phyloP scores from a whole-genome alignment of 2,329 filamentous ascomycete genomes.

The Harringtonia lauricola region DNA sequence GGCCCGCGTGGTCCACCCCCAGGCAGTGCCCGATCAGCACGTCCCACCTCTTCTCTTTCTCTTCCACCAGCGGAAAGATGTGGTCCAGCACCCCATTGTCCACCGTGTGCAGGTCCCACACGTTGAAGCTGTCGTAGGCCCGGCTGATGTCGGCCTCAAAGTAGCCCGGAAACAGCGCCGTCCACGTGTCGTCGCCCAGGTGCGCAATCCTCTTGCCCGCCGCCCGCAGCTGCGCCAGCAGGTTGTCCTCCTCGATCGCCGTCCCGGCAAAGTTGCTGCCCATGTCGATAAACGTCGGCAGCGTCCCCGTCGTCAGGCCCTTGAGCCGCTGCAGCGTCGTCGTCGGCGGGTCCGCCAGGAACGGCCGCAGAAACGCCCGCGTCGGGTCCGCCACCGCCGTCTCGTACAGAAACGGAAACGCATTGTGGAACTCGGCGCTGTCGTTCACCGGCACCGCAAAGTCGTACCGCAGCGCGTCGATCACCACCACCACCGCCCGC shows the following conservation, averaged over 20 bases:
- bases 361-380: slow-evolving; percentile 83
- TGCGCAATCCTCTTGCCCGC: slow-evolving; percentile 71
- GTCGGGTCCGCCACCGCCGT: slow-evolving; percentile 62
- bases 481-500: slow-evolving; percentile 78
- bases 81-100: slow-evolving; percentile 92
- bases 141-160: slow-evolving; percentile 79
- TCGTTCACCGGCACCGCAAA: slow-evolving; percentile 74
- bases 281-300: slow-evolving; percentile 88
- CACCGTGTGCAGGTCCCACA: slow-evolving; percentile 94
- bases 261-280: slow-evolving; percentile 94
- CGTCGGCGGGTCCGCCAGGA: slow-evolving; percentile 94
- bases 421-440: slow-evolving; percentile 63
- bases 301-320: slow-evolving; percentile 84
- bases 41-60: slow-evolving; percentile 63
- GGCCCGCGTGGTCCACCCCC: slow-evolving; percentile 92
- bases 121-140: slow-evolving; percentile 94
- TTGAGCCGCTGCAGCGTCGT: slow-evolving; percentile 87
- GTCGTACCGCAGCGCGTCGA: slow-evolving; percentile 93
- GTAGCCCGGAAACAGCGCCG: slow-evolving; percentile 82
- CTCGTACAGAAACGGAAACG: slow-evolving; percentile 78
- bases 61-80: slow-evolving; percentile 69
- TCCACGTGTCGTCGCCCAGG: slow-evolving; percentile 97
- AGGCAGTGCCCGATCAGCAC: slow-evolving; percentile 90
- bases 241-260: slow-evolving; percentile 85
- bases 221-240: slow-evolving; percentile 55